phyloP scores from a whole-genome alignment of 1,139 yeast species.

The Blastobotrys niveus region DNA sequence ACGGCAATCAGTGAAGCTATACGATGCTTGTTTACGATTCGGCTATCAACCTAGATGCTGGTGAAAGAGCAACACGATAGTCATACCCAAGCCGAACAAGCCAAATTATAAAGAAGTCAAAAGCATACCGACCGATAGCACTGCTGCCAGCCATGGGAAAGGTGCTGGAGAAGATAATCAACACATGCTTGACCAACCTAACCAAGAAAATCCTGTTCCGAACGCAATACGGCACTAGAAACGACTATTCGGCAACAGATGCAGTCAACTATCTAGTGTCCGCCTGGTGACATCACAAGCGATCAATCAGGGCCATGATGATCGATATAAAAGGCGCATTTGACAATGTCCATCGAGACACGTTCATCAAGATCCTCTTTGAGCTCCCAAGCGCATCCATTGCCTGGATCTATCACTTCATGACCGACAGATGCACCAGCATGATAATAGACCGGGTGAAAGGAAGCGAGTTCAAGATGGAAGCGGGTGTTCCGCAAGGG shows the following conservation, averaged over 20 bases:
- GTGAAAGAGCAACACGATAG: background rate
- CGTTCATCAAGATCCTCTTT: conserved; percentile 11
- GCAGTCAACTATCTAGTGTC: too few species aligned
- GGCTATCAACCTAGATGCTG: background rate
- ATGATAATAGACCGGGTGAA: conserved; percentile 5
- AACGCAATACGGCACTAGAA: background rate
- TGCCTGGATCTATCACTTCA: conserved; percentile 14
- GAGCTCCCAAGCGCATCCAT: conserved; percentile 7
- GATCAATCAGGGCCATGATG: background rate
- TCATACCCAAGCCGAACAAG: conserved; percentile 10
- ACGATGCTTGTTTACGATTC: too few species aligned
- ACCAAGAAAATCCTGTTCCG: too few species aligned
- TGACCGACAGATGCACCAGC: conserved; percentile 5
- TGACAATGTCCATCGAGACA: conserved; percentile 17
- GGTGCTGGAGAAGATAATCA: conserved; percentile 16
- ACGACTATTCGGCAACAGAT: background rate
- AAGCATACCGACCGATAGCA: conserved; percentile 16
- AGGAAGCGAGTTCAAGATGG: background rate
- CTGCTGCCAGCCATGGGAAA: conserved; percentile 15
- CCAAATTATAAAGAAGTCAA: conserved; percentile 4
- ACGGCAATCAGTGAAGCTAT: too few species aligned
- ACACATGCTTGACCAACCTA: background rate
- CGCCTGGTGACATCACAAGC: too few species aligned
- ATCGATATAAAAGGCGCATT: conserved; percentile 17
- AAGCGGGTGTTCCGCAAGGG: conserved; percentile 21